Evolutionary conservation across 2,329 filamentous ascomycete species (phyloP).

Genomic region (Pseudodiploospora longispora): DNA sequence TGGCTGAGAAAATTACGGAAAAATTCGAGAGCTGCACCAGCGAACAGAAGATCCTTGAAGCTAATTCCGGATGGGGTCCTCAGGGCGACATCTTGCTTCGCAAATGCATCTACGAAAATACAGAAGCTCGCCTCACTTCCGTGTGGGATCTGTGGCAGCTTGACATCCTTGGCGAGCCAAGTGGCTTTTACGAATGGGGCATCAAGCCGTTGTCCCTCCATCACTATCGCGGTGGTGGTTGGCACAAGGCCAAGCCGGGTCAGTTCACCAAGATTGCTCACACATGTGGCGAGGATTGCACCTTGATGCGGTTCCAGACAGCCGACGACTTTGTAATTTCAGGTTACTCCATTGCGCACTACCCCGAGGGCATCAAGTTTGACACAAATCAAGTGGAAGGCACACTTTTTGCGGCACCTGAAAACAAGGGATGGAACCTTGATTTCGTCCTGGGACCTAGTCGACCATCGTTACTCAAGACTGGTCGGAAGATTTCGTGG

Average conservation of each 20-base stretch:
- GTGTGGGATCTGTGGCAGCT: slow-evolving; percentile 53
- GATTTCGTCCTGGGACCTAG: slow-evolving; percentile 45
- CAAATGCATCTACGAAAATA: slow-evolving; percentile 57
- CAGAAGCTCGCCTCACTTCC: slow-evolving; percentile 47
- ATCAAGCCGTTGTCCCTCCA: slow-evolving; percentile 53
- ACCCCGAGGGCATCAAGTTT: slow-evolving; percentile 42
- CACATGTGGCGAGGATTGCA: slow-evolving; percentile 53
- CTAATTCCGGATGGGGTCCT: slow-evolving; percentile 50
- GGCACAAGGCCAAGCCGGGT: slow-evolving; percentile 46
- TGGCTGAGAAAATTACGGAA: slow-evolving; percentile 38
- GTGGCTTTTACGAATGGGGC: slow-evolving; percentile 56
- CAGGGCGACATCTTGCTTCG: slow-evolving; percentile 54
- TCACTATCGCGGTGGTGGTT: slow-evolving; percentile 55
- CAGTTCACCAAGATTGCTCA: slow-evolving; percentile 50
- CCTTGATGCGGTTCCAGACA: slow-evolving; percentile 50
- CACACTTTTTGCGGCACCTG: slow-evolving; percentile 42
- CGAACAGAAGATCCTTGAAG: slow-evolving; percentile 43
- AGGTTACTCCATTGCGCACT: slow-evolving; percentile 52
- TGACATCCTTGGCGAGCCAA: slow-evolving; percentile 51
- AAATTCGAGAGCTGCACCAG: slow-evolving; percentile 38
- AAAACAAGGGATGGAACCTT: slow-evolving; percentile 41
- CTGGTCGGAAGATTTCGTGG: slow-evolving; percentile 44
- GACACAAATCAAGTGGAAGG: slow-evolving; percentile 43
- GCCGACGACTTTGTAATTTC: slow-evolving; percentile 46
- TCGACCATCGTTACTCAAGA: slow-evolving; percentile 37